Evolutionary conservation across 331 rosid species (phyloP), one percentile per base, ranked within the genome.

Genomic region (Acacia concinna): DNA sequence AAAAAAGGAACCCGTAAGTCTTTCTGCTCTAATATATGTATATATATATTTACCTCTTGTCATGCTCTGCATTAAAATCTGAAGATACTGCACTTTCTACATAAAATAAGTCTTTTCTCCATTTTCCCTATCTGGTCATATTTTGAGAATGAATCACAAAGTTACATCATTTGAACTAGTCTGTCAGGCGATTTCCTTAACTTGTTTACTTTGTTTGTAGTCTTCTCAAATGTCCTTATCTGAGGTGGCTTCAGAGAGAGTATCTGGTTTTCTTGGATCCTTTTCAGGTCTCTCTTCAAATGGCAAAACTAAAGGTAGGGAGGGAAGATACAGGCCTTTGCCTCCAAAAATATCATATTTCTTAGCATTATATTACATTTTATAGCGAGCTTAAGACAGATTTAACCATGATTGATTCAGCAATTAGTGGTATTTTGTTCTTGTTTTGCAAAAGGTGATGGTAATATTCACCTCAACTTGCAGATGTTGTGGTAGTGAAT

Each of bases 1-100:
- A 49, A 91, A 77, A 84, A 90, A 86, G 78, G 94, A 81, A 86
- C 34, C 89, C 2, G 98, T 91, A 87, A 91, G 93, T 37, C 64
- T 70, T 49, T 60, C 68, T 49, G 17, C 68, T 62, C 20, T 1
- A 32, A 0, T 14, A 14, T 60, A 15, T 7, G 0, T 2, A 7
- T 13, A 3, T 15, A 0, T 14, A 14, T 60, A 15, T 7, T 1
- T 2, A 7, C 7, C 9, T 15, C 37, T 6, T 62, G 25, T 32
- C 41, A 6, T 78, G 25, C 65, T 43, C 13, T 31, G 64, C 64
- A 28, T 17, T 8, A 71, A 46, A 21, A 10, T 32, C 32, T 32
- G 44, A 30, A 20, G 30, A 49, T 73, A 4, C 47, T 49, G 10
- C 30, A 15, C 14, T 13, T 28, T 32, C 34, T 51, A 7, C 15